Evolutionary conservation across 352 stramenopile species (phyloP), one percentile per base, ranked within the genome.

Genomic region (Globisporangium mamillatum): DNA sequence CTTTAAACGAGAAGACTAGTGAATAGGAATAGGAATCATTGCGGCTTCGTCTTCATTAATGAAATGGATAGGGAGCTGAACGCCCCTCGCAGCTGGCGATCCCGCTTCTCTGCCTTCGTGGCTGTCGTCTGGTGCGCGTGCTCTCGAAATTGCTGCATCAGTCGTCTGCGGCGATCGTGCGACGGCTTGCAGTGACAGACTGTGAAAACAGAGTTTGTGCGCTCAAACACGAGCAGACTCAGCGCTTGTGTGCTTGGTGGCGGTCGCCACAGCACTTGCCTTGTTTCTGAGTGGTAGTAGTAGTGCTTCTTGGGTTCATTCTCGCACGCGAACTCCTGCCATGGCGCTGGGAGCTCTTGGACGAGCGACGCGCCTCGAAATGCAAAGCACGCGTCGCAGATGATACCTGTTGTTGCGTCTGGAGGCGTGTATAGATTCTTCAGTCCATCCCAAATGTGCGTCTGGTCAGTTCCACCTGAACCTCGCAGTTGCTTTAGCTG

Each of bases 101-200:
- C 78, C 5, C 76, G 77, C 48, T 81, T 83, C 27, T 84, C 74
- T 1, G 69, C 67, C 50, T 89, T 73, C 20, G 61, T 60, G 8
- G 60, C 68, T 1, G 79, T 79, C 9, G 78, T 79, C 16, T 80
- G 69, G 29, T 78, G 53, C 7, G 80, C 78, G 50, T 84, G 79
- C 60, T 80, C 74, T 48, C 73, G 71, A 38, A 89, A 87, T 60
- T 88, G 85, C 41, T 86, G 71, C 77, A 88, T 83, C 14, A 85
- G 74, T n/a, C 77, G 74, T 1, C 64, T 44, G 0, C 81, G 78
- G 8, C 76, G 69, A 29, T 89, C 78, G 25, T 74, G 73, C 32
- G 83, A 89, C 41, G 79, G 83, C 14, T 86, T 89, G 53, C 81
- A 91, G 60, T 66, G 78, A 22, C 81, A 91, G 6, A 91, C 70